These are phyloP conservation scores for Closterium sp. DNA, from an alignment of 139 green algal species.

Conservation along the genomic window DNA sequence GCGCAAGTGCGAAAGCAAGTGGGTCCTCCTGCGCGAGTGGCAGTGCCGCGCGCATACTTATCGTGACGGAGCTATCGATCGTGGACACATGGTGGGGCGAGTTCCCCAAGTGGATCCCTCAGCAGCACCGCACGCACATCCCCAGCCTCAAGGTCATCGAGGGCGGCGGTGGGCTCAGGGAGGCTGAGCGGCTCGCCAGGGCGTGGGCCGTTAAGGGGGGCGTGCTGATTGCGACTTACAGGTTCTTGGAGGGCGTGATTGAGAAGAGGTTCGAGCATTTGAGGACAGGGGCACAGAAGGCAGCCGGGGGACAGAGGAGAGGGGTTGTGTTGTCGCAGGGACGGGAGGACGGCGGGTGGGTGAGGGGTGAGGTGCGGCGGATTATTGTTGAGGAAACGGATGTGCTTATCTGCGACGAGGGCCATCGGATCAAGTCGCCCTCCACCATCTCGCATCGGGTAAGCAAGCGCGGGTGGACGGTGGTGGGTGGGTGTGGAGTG, in stretches of 20 bases:
- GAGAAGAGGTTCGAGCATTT: no score
- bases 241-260: background rate
- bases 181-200: background rate
- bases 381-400: background rate
- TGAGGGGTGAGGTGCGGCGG: background rate
- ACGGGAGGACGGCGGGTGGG: background rate
- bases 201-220: background rate
- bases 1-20: no score
- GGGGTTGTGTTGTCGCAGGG: background rate
- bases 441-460: background rate
- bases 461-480: no score
- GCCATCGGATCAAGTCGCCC: background rate
- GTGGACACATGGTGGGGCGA: background rate
- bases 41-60: background rate
- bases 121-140: background rate
- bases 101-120: constrained; percentile 10
- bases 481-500: background rate
- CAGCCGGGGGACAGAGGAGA: background rate
- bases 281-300: background rate
- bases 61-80: constrained; percentile 4
- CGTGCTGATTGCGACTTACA: background rate
- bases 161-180: background rate
- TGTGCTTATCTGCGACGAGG: background rate
- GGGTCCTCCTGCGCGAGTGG: background rate
- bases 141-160: background rate